Base-by-base conservation (phyloP, 2,329 filamentous ascomycete species). In the Pseudogymnoascus sp. region DNA sequence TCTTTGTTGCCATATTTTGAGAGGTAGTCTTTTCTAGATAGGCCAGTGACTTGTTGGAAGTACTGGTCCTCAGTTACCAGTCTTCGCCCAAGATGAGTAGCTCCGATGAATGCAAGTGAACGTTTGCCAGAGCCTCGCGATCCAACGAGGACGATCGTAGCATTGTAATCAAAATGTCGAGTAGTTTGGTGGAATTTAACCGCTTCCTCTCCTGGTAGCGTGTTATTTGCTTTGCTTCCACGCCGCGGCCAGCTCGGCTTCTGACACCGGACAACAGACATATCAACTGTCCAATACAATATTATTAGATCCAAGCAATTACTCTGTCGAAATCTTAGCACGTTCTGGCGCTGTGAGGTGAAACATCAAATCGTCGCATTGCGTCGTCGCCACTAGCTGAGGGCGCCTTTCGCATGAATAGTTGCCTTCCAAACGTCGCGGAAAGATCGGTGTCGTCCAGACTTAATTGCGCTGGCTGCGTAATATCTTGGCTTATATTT, bases 61-160 rank as follows among this genome's bases (percentile, higher is more conserved):
- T 81, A 80, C 41, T 81, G 80, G 66, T 92, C 88, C 35, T 86
- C 80, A 65, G 92, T 89, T 61, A 92, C 76, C 2, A 92, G 78
- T 61, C 84, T 84, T 41, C 87, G 80, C 61, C 84, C 83, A 72
- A 89, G 85, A 59, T 87, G 87, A 6, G 86, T 85, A 0, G 88
- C 88, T 5, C 88, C 86, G 65, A 92, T 90, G 58, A 92, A 83
- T 12, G 86, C 89, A 10, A 92, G 77, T 1, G 87, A 91, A 1
- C 88, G 88, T 73, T 92, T 92, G 14, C 89, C 89, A 4, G 87
- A 84, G 10, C 89, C 89, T 12, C 87, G 84, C 62, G 91, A 85
- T 2, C 89, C 89, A 21, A 89, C 81, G 16, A 92, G 78, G 6
- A 92, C 82, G 62, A 92, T 84, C 1, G 89, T 91, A 1, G 87